A percentile compares a stretch with the other conserved stretches of the same genome.
Evolutionary conservation across 441 rosid genomes (phyloP).

Genomic region (Erysimum cheiri): DNA sequence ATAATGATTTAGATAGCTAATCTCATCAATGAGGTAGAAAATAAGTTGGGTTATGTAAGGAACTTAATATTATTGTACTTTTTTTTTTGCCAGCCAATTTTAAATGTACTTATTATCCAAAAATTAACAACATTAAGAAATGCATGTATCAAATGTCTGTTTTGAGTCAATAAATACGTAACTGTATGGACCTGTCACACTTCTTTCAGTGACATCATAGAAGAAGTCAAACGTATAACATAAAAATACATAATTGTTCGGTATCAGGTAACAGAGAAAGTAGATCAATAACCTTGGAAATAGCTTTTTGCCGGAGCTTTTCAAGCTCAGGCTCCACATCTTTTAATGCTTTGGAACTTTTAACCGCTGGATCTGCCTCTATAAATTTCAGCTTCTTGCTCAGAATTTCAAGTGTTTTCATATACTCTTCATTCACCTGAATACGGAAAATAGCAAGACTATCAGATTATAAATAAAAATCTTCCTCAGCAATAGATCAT

Average conservation of each 20-base stretch:
- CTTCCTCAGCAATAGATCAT: neutral
- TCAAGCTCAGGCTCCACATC: conserved; percentile 99
- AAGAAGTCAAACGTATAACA: too few species aligned
- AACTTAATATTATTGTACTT: too few species aligned
- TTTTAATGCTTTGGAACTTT: conserved; percentile 85
- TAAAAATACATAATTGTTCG: conserved; percentile 1
- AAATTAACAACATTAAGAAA: too few species aligned
- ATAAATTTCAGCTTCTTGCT: conserved; percentile 92
- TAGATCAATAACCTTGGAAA: conserved; percentile 76
- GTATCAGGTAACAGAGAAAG: conserved; percentile 32
- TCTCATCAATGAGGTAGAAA: too few species aligned
- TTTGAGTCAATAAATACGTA: conserved; percentile 2
- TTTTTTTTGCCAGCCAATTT: too few species aligned
- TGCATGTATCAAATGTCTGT: conserved; percentile 8
- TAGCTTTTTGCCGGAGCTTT: conserved; percentile 94
- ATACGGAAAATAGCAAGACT: conserved; percentile 42
- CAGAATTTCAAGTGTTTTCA: conserved; percentile 85
- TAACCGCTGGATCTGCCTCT: conserved; percentile 78
- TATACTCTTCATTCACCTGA: conserved; percentile 94
- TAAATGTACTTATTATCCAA: too few species aligned
- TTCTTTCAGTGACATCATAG: conserved; percentile 4
- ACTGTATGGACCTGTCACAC: conserved; percentile 10
- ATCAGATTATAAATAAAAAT: conserved; percentile 10
- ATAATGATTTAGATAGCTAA: too few species aligned
- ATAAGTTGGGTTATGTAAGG: too few species aligned